phyloP scores from a whole-genome alignment of 768 basidiomycete genomes.

The Suillus decipiens region DNA sequence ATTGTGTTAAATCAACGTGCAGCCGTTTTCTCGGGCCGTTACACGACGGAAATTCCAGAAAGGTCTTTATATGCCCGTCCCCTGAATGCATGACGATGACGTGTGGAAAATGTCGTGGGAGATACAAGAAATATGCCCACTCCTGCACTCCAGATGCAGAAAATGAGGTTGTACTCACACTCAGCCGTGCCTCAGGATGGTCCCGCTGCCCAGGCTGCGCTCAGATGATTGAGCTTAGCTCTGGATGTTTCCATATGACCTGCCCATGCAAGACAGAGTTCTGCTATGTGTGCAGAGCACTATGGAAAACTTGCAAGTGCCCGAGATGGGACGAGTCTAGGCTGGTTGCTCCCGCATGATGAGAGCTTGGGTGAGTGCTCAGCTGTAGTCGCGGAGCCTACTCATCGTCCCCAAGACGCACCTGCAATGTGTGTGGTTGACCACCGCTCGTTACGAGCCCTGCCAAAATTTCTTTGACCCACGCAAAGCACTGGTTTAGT shows the following conservation, averaged over 20 bases:
- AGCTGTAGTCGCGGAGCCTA: slow-evolving; percentile 33
- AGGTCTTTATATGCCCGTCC: slow-evolving; percentile 24
- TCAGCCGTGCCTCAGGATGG: slow-evolving; percentile 34
- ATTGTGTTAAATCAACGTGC: slow-evolving; percentile 37
- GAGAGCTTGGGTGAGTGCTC: slow-evolving; percentile 41
- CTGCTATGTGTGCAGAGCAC: slow-evolving; percentile 49
- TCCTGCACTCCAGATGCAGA: slow-evolving; percentile 28
- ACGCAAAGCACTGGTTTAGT: neutral
- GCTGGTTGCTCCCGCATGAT: slow-evolving; percentile 37
- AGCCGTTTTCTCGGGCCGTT: slow-evolving; percentile 39
- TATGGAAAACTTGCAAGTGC: slow-evolving; percentile 68
- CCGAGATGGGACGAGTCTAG: slow-evolving; percentile 63
- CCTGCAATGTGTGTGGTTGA: neutral
- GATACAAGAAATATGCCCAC: slow-evolving; percentile 26
- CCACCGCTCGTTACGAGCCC: neutral
- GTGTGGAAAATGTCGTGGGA: slow-evolving; percentile 29
- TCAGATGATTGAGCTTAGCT: slow-evolving; percentile 38
- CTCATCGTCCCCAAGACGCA: slow-evolving; percentile 24
- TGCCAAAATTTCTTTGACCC: neutral
- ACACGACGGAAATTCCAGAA: slow-evolving; percentile 24
- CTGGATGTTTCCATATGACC: slow-evolving; percentile 43
- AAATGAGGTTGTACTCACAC: slow-evolving; percentile 26
- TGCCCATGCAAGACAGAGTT: slow-evolving; percentile 41
- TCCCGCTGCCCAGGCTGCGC: slow-evolving; percentile 41
- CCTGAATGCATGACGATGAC: slow-evolving; percentile 23